Base-by-base conservation (phyloP, 306 rosid species). In the Delonix regia region DNA sequence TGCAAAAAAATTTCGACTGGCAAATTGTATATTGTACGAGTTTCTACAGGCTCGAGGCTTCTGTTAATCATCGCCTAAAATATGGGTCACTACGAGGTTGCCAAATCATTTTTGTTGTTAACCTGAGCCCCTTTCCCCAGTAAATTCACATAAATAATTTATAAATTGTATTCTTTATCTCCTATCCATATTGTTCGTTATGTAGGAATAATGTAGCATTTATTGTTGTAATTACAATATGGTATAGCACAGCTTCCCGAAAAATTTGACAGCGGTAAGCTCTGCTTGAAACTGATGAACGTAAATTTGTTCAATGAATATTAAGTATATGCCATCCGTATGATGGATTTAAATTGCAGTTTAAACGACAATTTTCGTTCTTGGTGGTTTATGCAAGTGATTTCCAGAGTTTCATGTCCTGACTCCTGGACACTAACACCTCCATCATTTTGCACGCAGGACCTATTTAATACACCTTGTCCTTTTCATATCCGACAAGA, bases 91-190 rank as follows among this genome's bases (percentile, higher is more conserved):
- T 21, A 39, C 12, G 49, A 65, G 34, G 57, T 21, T 18, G 86
- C 83, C 76, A 59, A 11, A 19, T 66, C 85, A 75, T 49, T 83
- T 87, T 78, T 73, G 86, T 78, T 69, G 19, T 73, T 62, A 62
- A 71, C 36, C 45, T 41, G 45, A 59, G 21, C 63, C 10, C 73
- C 59, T 55, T 4, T 28, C 67, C 59, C 63, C 56, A 30, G 12
- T 69, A 64, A 57, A 82, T 70, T 53, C 53, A 63, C 73, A 64
- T 12, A 47, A 75, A 69, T 38, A 69, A 19, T 61, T 55, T 59
- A 27, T 42, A 42, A 16, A 67, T 41, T 66, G 18, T 69, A 28
- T 60, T 60, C 16, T 66, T 39, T 41, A 6, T 25, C 33, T 19
- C 7, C 4, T 13, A 8, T 65, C 51, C 9, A 39, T n/a, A 5